Conservation (phyloP, 495 filamentous ascomycete species). For the Filosporella fistucella region DNA sequence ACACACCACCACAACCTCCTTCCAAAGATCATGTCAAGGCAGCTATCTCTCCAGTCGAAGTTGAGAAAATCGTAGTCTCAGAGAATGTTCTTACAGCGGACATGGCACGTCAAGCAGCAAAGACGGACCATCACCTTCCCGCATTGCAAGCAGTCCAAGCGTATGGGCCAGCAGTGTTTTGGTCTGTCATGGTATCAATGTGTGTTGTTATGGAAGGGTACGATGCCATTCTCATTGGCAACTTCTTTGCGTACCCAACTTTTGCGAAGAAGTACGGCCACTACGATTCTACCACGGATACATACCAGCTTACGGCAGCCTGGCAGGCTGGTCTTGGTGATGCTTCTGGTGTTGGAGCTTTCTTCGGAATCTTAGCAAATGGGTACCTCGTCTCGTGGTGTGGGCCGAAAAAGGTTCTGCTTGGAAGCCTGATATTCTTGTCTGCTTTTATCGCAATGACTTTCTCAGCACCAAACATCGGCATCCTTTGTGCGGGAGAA, state of each 20-base stretch:
- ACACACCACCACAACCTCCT: too few species aligned
- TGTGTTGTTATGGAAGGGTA: constrained; percentile 62
- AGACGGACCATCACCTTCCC: too few species aligned
- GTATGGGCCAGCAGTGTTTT: too few species aligned
- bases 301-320: constrained; percentile 34
- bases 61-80: too few species aligned
- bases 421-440: constrained; percentile 46
- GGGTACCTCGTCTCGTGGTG: constrained; percentile 39
- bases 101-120: too few species aligned
- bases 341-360: not conserved
- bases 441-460: constrained; percentile 46
- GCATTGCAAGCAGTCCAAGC: too few species aligned
- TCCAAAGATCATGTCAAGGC: too few species aligned
- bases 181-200: constrained; percentile 52
- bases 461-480: constrained; percentile 60
- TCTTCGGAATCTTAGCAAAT: constrained; percentile 40
- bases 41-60: too few species aligned
- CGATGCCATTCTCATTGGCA: not conserved
- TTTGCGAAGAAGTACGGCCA: constrained; percentile 58
- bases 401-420: constrained; percentile 52
- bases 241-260: not conserved
- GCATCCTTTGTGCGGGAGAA: constrained; percentile 53
- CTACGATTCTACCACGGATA: not conserved
- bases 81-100: too few species aligned
- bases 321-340: constrained; percentile 15